Evolutionary conservation across 2,329 filamentous ascomycete genomes (phyloP).

Genomic region (Phialocephala subalpina): DNA sequence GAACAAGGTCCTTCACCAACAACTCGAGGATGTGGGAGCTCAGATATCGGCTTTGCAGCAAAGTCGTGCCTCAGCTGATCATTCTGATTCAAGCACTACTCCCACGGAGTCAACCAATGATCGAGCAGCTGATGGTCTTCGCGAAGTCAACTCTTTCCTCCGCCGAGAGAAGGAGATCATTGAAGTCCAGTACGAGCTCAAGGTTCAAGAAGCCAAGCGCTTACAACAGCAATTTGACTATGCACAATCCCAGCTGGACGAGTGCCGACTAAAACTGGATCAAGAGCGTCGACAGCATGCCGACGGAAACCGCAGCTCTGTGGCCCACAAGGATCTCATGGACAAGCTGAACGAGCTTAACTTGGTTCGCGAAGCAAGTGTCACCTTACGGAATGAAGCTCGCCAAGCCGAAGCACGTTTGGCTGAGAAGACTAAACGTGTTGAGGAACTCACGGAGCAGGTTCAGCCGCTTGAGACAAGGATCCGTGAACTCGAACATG

Average conservation of each 20-base stretch:
- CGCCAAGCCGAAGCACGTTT: conserved; percentile 80
- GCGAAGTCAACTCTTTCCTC: conserved; percentile 90
- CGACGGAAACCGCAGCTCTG: conserved; percentile 75
- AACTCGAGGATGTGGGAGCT: conserved; percentile 82
- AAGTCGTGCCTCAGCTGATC: conserved; percentile 68
- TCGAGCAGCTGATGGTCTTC: conserved; percentile 75
- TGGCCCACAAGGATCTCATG: conserved; percentile 89
- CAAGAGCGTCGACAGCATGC: conserved; percentile 83
- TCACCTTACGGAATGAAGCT: conserved; percentile 87
- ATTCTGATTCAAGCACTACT: conserved; percentile 51
- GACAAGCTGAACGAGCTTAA: conserved; percentile 96
- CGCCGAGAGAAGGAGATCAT: conserved; percentile 97
- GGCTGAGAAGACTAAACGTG: conserved; percentile 74
- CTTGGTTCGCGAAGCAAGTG: conserved; percentile 92
- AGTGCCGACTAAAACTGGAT: conserved; percentile 86
- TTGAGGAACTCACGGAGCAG: conserved; percentile 77
- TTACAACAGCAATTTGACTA: conserved; percentile 91
- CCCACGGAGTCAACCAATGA: conserved; percentile 55
- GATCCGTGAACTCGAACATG: conserved; percentile 83
- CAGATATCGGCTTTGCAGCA: conserved; percentile 85
- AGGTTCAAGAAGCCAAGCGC: conserved; percentile 86
- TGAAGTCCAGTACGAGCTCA: conserved; percentile 94
- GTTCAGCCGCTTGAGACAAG: conserved; percentile 84
- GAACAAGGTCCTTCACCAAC: conserved; percentile 88
- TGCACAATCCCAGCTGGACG: conserved; percentile 86